Percentiles rank a stretch among this genome's conserved stretches.
These are phyloP conservation scores for Lizonia empirigonia DNA, from an alignment of 2,329 filamentous ascomycete genomes.

Conservation along the genomic window DNA sequence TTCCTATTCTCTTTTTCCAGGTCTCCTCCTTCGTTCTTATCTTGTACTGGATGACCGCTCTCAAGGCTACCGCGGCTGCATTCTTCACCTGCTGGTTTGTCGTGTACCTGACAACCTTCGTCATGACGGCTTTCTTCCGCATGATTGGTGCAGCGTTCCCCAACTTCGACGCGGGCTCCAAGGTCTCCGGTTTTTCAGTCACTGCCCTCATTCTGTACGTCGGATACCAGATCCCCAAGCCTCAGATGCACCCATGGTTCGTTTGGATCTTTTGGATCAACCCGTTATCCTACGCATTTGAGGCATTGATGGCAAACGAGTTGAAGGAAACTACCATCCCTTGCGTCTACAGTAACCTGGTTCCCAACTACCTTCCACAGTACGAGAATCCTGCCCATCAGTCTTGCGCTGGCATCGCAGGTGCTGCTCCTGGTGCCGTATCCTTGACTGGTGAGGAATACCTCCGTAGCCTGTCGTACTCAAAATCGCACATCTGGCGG, in stretches of 20 bases:
- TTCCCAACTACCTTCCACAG: constrained; percentile 56
- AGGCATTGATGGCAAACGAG: constrained; percentile 77
- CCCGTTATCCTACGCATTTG: constrained; percentile 78
- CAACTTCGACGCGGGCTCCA: constrained; percentile 63
- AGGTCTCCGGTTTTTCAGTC: constrained; percentile 60
- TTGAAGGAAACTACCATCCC: constrained; percentile 51
- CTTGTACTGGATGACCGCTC: constrained; percentile 82
- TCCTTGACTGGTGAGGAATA: constrained; percentile 65
- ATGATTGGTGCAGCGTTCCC: constrained; percentile 72
- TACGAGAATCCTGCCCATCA: constrained; percentile 53
- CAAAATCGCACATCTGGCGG: constrained; percentile 35
- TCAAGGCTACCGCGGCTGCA: constrained; percentile 70
- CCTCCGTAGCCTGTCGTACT: constrained; percentile 57
- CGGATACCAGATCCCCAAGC: constrained; percentile 62
- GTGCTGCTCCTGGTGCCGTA: constrained; percentile 57
- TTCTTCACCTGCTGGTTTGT: constrained; percentile 85
- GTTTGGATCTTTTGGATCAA: constrained; percentile 70
- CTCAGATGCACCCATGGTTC: constrained; percentile 60
- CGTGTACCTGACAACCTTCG: constrained; percentile 69
- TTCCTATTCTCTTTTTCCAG: constrained; percentile 64
- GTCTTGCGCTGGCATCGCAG: constrained; percentile 64
- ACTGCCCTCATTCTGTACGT: constrained; percentile 66
- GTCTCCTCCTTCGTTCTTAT: constrained; percentile 64
- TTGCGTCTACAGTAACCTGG: constrained; percentile 57
- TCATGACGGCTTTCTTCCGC: constrained; percentile 83